Conservation (phyloP, 768 basidiomycete species). For the Xanthoconium stramineum region DNA sequence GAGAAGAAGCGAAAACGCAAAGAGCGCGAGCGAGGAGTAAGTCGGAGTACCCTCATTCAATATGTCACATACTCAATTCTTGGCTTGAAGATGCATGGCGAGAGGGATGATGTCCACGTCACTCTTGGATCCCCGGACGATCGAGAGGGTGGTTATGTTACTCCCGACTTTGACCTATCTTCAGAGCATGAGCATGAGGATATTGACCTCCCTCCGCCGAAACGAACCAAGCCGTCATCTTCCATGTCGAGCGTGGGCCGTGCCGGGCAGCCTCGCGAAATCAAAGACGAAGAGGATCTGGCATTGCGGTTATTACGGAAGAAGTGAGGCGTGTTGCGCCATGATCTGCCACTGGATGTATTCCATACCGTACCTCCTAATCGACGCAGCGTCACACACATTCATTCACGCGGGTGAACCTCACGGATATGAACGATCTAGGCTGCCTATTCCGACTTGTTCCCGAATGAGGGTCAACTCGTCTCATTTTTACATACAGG, state of each 20-base stretch:
- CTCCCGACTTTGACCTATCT: constrained; percentile 63
- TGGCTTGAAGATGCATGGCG: constrained; percentile 21
- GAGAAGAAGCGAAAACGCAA: constrained; percentile 94
- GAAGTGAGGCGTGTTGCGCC: constrained; percentile 14
- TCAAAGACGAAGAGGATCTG: constrained; percentile 60
- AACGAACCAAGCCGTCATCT: constrained; percentile 31
- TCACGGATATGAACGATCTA: not conserved
- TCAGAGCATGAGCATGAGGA: constrained; percentile 36
- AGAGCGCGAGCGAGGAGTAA: constrained; percentile 55
- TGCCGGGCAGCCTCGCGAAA: constrained; percentile 22
- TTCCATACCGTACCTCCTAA: not conserved
- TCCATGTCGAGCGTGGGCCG: constrained; percentile 28
- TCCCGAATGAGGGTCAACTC: no score
- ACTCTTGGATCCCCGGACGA: constrained; percentile 37
- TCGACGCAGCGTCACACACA: no score
- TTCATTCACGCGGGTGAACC: no score
- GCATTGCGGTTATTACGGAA: constrained; percentile 57
- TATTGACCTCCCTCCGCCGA: constrained; percentile 25
- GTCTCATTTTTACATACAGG: not conserved
- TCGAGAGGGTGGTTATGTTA: constrained; percentile 69
- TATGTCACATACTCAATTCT: not conserved
- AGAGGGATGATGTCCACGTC: constrained; percentile 23
- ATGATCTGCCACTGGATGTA: not conserved
- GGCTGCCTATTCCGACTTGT: not conserved
- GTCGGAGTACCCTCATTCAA: not conserved